These are phyloP conservation scores for Tremella mesenterica DNA, from an alignment of 768 basidiomycete genomes.

Conservation along the genomic window DNA sequence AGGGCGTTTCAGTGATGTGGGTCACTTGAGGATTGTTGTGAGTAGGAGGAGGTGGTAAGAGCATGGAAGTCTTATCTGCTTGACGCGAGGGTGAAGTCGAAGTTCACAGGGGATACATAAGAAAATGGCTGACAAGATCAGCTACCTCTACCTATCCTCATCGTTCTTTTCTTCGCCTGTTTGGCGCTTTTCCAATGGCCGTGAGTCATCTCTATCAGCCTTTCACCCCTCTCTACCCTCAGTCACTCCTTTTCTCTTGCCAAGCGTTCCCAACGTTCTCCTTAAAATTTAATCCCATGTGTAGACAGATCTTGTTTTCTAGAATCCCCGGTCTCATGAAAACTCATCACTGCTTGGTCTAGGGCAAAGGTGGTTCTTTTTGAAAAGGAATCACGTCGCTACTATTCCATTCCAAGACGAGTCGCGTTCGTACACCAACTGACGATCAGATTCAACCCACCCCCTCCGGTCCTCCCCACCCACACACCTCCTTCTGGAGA, in stretches of 20 bases:
- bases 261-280: background rate
- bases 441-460: background rate
- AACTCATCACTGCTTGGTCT: too few species aligned
- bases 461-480: background rate
- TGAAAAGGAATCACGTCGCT: too few species aligned
- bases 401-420: background rate
- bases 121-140: too few species aligned
- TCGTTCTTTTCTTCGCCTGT: constrained; percentile 22
- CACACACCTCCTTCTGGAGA: background rate
- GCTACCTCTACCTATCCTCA: constrained; percentile 27
- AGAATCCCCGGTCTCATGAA: background rate
- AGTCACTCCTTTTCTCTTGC: background rate
- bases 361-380: too few species aligned
- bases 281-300: background rate
- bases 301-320: background rate
- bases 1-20: too few species aligned
- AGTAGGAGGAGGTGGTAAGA: too few species aligned
- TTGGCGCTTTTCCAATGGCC: constrained; percentile 18
- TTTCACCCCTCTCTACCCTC: background rate
- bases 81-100: too few species aligned
- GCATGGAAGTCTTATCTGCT: too few species aligned
- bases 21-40: too few species aligned
- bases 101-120: too few species aligned
- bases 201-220: constrained; percentile 14
- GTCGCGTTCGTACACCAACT: background rate